Base-by-base conservation (phyloP, 768 basidiomycete species). In the Strobilomyces dryophilus region DNA sequence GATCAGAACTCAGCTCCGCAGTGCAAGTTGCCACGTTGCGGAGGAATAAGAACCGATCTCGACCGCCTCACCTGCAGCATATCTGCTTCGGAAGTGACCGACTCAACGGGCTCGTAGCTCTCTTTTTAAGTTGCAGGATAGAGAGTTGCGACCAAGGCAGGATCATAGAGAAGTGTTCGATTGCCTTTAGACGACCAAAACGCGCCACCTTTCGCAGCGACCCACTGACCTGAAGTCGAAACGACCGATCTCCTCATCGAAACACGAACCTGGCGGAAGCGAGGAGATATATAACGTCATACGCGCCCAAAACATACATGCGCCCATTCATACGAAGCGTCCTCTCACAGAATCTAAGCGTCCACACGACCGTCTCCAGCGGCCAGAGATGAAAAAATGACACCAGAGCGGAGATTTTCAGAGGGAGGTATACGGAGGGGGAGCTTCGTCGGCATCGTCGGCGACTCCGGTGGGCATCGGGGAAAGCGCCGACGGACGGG, bases 341-440 rank as follows among this genome's bases (percentile, higher is more conserved):
- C 26, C 17, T 49, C 34, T 51, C 31, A 14, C 35, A 17, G 45
- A 49, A 17, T 32, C 43, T 34, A 52, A 21, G 36, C 11, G 26
- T 24, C 41, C 24, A 34, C 45, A 6, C 10, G 10, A 31, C 10
- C 21, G 12, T 31, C 20, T 34, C 36, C 34, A 32, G n/a, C 17
- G 18, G 18, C 43, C 7, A 17, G 20, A 49, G 10, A 41, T 15
- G 40, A 9, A 20, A 4, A 10, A 32, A 43, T n/a, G 18, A 1
- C 36, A 46, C 18, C 4, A 29, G 20, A 32, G 27, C 20, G 8
- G 45, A 18, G 1, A 3, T 24, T n/a, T 14, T 68, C 27, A 59
- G 2, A 56, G 4, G 14, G 59, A 57, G 18, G 66, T 70, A 12
- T 67, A 67, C 27, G 68, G 61, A 12, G 66, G 66, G 11, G 66